phyloP scores from a whole-genome alignment of 176 grass and related monocot genomes.

The Oryza coarctata region DNA sequence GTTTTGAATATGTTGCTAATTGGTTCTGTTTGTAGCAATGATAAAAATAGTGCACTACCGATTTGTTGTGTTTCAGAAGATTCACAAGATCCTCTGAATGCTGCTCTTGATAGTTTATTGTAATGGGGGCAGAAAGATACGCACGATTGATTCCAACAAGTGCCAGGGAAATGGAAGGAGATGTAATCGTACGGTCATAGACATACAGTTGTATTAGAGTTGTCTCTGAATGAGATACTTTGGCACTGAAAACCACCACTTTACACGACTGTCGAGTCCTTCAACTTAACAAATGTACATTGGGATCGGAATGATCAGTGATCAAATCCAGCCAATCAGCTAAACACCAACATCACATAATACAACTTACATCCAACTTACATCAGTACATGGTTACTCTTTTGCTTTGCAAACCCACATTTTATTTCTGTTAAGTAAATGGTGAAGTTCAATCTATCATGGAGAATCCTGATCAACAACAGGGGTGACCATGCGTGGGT shows the following conservation, averaged over 20 bases:
- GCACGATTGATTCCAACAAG: neutral
- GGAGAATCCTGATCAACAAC: neutral
- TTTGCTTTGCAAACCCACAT: neutral
- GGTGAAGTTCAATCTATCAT: constrained; percentile 13
- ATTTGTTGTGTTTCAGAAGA: neutral
- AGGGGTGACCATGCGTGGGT: constrained; percentile 8
- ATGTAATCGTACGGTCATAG: neutral
- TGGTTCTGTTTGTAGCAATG: neutral
- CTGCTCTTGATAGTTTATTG: neutral
- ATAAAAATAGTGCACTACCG: neutral
- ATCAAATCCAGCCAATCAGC: neutral
- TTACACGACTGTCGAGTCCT: neutral
- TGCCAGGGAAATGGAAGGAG: neutral
- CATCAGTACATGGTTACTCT: neutral
- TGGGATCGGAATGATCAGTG: neutral
- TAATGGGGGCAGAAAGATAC: neutral
- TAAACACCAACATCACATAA: neutral
- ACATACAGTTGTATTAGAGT: neutral
- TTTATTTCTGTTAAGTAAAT: neutral
- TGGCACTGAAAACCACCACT: neutral
- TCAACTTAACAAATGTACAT: neutral
- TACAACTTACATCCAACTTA: neutral
- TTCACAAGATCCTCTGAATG: neutral
- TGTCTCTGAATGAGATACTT: neutral
- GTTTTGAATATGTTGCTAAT: no score